Conservation (phyloP, 164 flowering plant species). For the Vitis riparia region DNA sequence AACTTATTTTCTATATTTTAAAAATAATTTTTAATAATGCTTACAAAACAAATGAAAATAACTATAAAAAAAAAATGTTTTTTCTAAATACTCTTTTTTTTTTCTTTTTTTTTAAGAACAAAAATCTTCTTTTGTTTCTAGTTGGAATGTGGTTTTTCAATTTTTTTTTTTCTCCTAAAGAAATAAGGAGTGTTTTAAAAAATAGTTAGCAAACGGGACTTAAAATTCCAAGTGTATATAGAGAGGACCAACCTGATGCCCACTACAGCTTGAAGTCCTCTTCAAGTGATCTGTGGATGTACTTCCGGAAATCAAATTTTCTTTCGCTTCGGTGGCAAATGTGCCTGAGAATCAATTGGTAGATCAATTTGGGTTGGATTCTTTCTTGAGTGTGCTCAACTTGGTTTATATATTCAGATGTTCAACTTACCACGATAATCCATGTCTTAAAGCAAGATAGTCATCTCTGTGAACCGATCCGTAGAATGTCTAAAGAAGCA, state of each 20-base stretch:
- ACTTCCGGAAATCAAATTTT: constrained; percentile 51
- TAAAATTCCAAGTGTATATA: no score
- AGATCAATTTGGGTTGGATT: background rate
- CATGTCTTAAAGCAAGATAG: constrained; percentile 58
- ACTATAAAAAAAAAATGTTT: no score
- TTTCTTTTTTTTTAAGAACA: no score
- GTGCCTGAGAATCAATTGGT: constrained; percentile 35
- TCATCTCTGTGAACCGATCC: constrained; percentile 53
- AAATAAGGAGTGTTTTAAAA: no score
- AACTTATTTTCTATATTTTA: no score
- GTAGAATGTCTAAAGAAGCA: constrained; percentile 64
- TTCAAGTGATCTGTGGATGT: constrained; percentile 50
- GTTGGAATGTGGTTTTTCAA: no score
- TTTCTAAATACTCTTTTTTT: no score
- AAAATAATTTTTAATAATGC: no score
- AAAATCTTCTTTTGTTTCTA: no score
- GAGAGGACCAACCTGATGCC: constrained; percentile 37
- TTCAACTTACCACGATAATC: constrained; percentile 46
- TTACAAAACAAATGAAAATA: no score
- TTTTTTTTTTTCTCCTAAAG: no score
- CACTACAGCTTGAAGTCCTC: constrained; percentile 50
- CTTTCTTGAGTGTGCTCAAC: background rate
- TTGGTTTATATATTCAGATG: background rate
- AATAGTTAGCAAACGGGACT: no score
- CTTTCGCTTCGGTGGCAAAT: constrained; percentile 49